Evolutionary conservation across 352 stramenopile genomes (phyloP).

Genomic region (Globisporangium irregulare): DNA sequence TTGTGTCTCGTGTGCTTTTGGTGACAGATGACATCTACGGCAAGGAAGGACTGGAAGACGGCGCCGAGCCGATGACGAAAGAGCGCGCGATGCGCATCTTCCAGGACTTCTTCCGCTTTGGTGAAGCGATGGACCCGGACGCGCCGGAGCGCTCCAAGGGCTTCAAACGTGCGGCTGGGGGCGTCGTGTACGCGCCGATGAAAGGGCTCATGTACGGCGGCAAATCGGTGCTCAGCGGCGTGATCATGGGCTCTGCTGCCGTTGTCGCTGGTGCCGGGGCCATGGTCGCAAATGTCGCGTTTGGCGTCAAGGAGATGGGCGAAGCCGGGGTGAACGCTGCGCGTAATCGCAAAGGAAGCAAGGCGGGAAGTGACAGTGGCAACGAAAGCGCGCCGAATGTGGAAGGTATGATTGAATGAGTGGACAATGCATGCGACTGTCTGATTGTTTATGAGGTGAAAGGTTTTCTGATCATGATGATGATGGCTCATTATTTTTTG

Average conservation of each 20-base stretch:
- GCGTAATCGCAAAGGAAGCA: constrained; percentile 56
- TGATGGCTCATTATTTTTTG: background rate
- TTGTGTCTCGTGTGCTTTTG: background rate
- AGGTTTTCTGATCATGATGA: background rate
- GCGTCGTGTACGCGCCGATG: constrained; percentile 75
- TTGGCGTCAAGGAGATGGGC: constrained; percentile 86
- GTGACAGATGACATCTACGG: constrained; percentile 89
- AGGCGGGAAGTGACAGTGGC: constrained; percentile 38
- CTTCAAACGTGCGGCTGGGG: constrained; percentile 69
- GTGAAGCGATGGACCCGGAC: constrained; percentile 81
- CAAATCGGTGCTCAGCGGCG: constrained; percentile 76
- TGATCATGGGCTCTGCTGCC: constrained; percentile 82
- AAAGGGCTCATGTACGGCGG: constrained; percentile 84
- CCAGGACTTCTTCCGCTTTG: constrained; percentile 84
- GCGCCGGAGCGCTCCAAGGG: constrained; percentile 75
- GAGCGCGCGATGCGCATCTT: constrained; percentile 85
- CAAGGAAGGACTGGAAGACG: constrained; percentile 89
- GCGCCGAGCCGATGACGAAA: constrained; percentile 78
- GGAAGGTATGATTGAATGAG: constrained; percentile 6
- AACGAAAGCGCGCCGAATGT: constrained; percentile 15
- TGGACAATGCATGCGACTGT: background rate
- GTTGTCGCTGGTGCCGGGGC: constrained; percentile 71
- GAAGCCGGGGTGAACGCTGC: constrained; percentile 77
- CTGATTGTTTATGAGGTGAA: background rate
- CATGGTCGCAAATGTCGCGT: constrained; percentile 81